These are phyloP conservation scores for Annulohypoxylon moriforme DNA, from an alignment of 495 filamentous ascomycete genomes.

Conservation along the genomic window DNA sequence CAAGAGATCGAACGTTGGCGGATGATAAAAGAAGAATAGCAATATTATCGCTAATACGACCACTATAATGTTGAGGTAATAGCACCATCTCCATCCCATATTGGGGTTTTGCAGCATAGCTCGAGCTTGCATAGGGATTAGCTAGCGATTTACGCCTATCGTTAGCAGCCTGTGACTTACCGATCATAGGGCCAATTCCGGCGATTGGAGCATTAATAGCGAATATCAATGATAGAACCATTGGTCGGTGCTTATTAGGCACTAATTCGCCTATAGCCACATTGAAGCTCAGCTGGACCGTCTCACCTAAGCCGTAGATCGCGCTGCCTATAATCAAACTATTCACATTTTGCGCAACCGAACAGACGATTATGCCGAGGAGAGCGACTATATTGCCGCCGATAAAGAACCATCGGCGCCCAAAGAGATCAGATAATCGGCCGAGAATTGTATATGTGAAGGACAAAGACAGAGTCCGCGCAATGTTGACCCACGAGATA, in stretches of 20 bases:
- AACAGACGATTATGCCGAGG: constrained; percentile 58
- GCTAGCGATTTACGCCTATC: neutral
- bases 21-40: constrained; percentile 55
- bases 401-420: constrained; percentile 64
- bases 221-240: constrained; percentile 55
- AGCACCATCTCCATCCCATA: constrained; percentile 58
- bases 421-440: constrained; percentile 65
- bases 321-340: constrained; percentile 58
- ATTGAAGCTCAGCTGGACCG: constrained; percentile 56
- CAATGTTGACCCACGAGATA: constrained; percentile 52
- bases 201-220: constrained; percentile 53
- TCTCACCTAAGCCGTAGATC: constrained; percentile 49
- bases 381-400: constrained; percentile 54
- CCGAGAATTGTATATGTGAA: constrained; percentile 55
- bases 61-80: constrained; percentile 59
- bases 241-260: constrained; percentile 56
- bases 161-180: constrained; percentile 12
- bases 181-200: constrained; percentile 56
- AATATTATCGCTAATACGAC: constrained; percentile 50
- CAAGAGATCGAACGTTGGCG: constrained; percentile 50
- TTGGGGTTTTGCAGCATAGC: constrained; percentile 51
- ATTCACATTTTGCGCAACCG: constrained; percentile 57
- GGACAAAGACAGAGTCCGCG: constrained; percentile 50
- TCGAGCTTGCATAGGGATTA: constrained; percentile 41
- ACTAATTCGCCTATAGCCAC: constrained; percentile 61